Percentiles rank a stretch among this genome's conserved stretches.
phyloP scores from a whole-genome alignment of 192 early-diverging fungal genomes.

The Backusella mclennaniae region DNA sequence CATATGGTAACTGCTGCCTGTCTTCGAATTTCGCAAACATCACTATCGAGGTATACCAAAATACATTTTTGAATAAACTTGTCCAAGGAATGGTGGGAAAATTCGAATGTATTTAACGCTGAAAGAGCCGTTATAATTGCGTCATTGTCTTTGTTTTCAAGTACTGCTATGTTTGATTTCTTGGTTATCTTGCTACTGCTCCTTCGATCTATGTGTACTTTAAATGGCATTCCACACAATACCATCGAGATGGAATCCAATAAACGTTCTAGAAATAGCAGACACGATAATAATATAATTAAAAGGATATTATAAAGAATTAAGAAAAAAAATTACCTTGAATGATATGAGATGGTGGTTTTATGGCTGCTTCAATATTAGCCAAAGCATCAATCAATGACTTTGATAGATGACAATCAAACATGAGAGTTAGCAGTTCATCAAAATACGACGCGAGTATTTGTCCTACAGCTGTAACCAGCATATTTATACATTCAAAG shows the following conservation, averaged over 20 bases:
- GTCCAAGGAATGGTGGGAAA: conserved; percentile 75
- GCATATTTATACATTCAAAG: conserved; percentile 84
- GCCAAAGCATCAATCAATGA: conserved; percentile 74
- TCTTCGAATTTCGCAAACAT: conserved; percentile 73
- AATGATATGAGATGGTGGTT: conserved; percentile 74
- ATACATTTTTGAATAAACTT: conserved; percentile 86
- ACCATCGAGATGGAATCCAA: conserved; percentile 87
- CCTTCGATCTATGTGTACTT: conserved; percentile 63
- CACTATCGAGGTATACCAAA: conserved; percentile 78
- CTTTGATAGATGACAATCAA: conserved; percentile 80
- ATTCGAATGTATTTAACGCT: conserved; percentile 85
- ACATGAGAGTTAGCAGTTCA: conserved; percentile 88
- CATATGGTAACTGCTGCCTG: conserved; percentile 84
- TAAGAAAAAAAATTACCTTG: conserved; percentile 59
- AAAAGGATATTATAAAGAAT: neutral
- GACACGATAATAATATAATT: neutral
- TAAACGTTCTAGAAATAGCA: conserved; percentile 65
- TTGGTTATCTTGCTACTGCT: conserved; percentile 20
- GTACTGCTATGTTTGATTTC: conserved; percentile 16
- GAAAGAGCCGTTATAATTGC: conserved; percentile 76
- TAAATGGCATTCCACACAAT: conserved; percentile 76
- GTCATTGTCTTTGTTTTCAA: conserved; percentile 69
- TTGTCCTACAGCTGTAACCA: conserved; percentile 86
- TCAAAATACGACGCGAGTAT: conserved; percentile 84
- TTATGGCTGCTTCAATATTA: conserved; percentile 77